These are phyloP conservation scores for Epichloe sylvatica DNA, from an alignment of 2,329 filamentous ascomycete species.

Conservation along the genomic window DNA sequence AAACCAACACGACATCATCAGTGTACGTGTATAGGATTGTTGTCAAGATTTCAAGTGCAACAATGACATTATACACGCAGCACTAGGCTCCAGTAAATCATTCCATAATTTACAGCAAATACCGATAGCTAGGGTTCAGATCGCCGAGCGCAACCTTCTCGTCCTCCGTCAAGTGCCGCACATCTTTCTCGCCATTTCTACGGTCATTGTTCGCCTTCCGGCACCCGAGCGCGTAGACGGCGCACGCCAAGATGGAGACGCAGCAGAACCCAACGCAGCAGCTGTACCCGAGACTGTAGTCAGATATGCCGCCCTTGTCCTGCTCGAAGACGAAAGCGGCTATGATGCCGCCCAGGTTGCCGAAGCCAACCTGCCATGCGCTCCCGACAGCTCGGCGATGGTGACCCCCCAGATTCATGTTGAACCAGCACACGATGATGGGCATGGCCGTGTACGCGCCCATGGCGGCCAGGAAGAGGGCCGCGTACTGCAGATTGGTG, in stretches of 20 bases:
- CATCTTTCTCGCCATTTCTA: constrained; percentile 31
- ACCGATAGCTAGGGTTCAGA: constrained; percentile 45
- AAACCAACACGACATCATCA: too few species aligned
- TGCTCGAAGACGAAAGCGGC: constrained; percentile 55
- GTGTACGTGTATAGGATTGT: too few species aligned
- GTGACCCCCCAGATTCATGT: constrained; percentile 68
- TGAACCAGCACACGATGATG: constrained; percentile 71
- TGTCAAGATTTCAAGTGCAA: too few species aligned
- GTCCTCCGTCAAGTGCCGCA: constrained; percentile 37
- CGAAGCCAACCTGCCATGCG: constrained; percentile 67
- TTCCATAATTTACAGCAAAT: constrained; percentile 30
- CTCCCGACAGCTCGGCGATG: constrained; percentile 55
- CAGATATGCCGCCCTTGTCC: constrained; percentile 57
- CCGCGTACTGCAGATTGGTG: constrained; percentile 55
- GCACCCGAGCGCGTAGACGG: constrained; percentile 46
- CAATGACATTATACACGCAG: too few species aligned
- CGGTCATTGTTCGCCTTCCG: constrained; percentile 46
- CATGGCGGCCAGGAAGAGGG: constrained; percentile 68
- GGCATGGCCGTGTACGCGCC: constrained; percentile 83
- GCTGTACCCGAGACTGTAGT: constrained; percentile 54
- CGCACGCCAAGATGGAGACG: constrained; percentile 49
- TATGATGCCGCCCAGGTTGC: constrained; percentile 68
- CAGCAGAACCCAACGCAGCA: constrained; percentile 50
- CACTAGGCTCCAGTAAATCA: too few species aligned
- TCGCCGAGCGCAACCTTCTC: constrained; percentile 50